These are phyloP conservation scores for Phaeophleospora eucalypticola DNA, from an alignment of 2,329 filamentous ascomycete species.

Conservation along the genomic window DNA sequence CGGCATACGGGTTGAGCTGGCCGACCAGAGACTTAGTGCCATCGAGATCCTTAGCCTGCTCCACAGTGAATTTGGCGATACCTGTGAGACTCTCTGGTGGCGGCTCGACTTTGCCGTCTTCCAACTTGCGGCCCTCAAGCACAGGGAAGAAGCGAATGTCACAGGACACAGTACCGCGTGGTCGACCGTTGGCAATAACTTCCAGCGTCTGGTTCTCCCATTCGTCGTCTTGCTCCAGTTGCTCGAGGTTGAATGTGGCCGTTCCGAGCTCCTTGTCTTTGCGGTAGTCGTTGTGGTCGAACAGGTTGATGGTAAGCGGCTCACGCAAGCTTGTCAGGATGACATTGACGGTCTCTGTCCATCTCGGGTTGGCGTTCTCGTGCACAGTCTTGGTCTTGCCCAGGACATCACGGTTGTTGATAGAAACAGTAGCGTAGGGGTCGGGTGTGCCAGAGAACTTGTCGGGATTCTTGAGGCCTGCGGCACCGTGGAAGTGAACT, in stretches of 20 bases:
- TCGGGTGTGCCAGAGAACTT: slow-evolving; percentile 89
- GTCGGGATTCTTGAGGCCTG: slow-evolving; percentile 91
- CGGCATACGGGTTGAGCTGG: slow-evolving; percentile 83
- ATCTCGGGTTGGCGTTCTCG: slow-evolving; percentile 80
- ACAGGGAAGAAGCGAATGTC: slow-evolving; percentile 97
- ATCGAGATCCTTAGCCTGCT: slow-evolving; percentile 95
- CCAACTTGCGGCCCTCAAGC: slow-evolving; percentile 64
- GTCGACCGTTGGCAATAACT: slow-evolving; percentile 76
- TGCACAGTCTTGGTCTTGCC: slow-evolving; percentile 84
- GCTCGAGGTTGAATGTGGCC: slow-evolving; percentile 79
- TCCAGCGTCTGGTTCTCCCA: slow-evolving; percentile 84
- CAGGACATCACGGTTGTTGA: slow-evolving; percentile 77
- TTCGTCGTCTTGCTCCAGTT: slow-evolving; percentile 69
- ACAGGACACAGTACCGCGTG: slow-evolving; percentile 71
- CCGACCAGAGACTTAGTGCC: slow-evolving; percentile 88
- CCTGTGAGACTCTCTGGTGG: slow-evolving; percentile 88
- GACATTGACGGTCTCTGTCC: slow-evolving; percentile 96
- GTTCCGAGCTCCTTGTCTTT: slow-evolving; percentile 94
- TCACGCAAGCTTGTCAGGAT: slow-evolving; percentile 91
- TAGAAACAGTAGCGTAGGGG: slow-evolving; percentile 78
- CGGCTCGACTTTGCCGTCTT: slow-evolving; percentile 73
- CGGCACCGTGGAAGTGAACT: slow-evolving; percentile 83
- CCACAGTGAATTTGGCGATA: slow-evolving; percentile 87
- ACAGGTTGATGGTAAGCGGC: slow-evolving; percentile 76
- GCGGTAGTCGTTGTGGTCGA: slow-evolving; percentile 90